Percentiles rank a stretch among this genome's conserved stretches.
Evolutionary conservation across 306 rosid genomes (phyloP).

Genomic region (Vigna radiata): DNA sequence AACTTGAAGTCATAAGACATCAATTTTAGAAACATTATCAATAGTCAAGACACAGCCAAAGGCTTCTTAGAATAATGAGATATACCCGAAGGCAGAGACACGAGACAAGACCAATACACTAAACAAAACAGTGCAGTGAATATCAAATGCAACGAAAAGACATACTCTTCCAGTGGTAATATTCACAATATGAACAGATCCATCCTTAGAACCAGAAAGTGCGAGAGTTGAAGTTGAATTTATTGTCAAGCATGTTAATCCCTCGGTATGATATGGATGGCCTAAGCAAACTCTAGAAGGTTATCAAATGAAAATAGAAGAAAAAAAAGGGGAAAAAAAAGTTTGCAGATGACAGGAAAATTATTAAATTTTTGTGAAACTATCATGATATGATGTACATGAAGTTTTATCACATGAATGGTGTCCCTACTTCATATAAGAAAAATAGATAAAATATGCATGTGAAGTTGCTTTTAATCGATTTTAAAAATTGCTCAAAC

Average conservation of each 20-base stretch:
- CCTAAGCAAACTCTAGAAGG: slow-evolving; percentile 56
- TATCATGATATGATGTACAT: slow-evolving; percentile 18
- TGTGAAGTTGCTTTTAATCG: background rate
- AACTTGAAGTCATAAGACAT: slow-evolving; percentile 16
- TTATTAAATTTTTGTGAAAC: slow-evolving; percentile 17
- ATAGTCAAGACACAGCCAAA: slow-evolving; percentile 19
- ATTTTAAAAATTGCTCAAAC: slow-evolving; percentile 25
- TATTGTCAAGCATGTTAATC: slow-evolving; percentile 82
- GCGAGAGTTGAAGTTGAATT: slow-evolving; percentile 77
- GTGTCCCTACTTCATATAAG: slow-evolving; percentile 15
- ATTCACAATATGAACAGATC: slow-evolving; percentile 79
- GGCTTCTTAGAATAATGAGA: slow-evolving; percentile 32
- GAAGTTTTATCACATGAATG: slow-evolving; percentile 19
- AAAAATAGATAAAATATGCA: slow-evolving; percentile 9
- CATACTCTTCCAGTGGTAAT: slow-evolving; percentile 81
- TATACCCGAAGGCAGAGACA: slow-evolving; percentile 26
- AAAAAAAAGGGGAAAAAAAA: background rate
- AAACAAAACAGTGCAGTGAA: slow-evolving; percentile 29
- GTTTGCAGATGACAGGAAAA: slow-evolving; percentile 3
- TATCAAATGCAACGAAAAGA: slow-evolving; percentile 34
- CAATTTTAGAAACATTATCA: slow-evolving; percentile 18
- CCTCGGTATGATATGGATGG: slow-evolving; percentile 80
- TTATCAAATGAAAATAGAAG: slow-evolving; percentile 1
- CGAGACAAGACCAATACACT: slow-evolving; percentile 28
- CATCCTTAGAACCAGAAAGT: slow-evolving; percentile 84